phyloP scores from a whole-genome alignment of 2,329 filamentous ascomycete species.

The Chrysoporthe puriensis region DNA sequence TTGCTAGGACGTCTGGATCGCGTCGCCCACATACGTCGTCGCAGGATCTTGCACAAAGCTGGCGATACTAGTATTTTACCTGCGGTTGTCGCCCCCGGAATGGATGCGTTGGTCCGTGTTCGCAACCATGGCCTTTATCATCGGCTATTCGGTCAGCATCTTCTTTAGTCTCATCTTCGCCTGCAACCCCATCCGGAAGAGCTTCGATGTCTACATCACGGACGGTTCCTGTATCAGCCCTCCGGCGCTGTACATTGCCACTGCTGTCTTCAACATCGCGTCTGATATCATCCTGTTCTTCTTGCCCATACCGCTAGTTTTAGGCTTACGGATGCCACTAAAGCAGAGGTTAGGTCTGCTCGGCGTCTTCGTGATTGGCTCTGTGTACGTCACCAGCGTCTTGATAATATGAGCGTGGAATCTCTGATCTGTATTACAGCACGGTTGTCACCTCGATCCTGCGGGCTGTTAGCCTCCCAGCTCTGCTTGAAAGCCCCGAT shows the following conservation, averaged over 20 bases:
- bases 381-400: neutral
- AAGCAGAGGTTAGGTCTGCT: constrained; percentile 51
- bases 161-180: constrained; percentile 42
- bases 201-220: constrained; percentile 37
- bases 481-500: constrained; percentile 35
- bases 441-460: constrained; percentile 41
- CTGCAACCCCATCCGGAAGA: constrained; percentile 40
- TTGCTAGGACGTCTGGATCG: constrained; percentile 35
- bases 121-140: constrained; percentile 36
- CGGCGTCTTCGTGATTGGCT: constrained; percentile 43
- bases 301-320: constrained; percentile 50
- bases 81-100: constrained; percentile 40
- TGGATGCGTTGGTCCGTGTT: constrained; percentile 40
- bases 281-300: constrained; percentile 52
- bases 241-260: constrained; percentile 52
- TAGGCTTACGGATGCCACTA: constrained; percentile 48
- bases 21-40: constrained; percentile 39
- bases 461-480: constrained; percentile 35
- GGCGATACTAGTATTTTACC: constrained; percentile 44
- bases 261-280: constrained; percentile 50
- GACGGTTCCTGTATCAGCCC: constrained; percentile 48
- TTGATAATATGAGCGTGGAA: no score
- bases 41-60: constrained; percentile 43
- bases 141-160: constrained; percentile 39
- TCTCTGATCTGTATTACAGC: constrained; percentile 40